Conservation (phyloP, 306 rosid genomes). For the Fragaria ananassa region DNA sequence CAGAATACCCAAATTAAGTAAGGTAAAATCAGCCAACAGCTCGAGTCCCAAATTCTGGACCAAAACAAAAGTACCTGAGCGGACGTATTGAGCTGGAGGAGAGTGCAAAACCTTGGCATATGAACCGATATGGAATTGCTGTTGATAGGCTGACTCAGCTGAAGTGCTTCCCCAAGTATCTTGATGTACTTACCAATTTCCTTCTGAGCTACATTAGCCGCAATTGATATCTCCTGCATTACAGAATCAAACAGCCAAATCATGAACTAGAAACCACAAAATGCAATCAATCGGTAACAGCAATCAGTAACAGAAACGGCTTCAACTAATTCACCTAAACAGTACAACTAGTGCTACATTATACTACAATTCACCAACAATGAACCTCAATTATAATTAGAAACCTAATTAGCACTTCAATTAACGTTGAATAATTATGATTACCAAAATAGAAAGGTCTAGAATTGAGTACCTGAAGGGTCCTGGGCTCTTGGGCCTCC, state of each 20-base stretch:
- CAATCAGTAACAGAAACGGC: not conserved
- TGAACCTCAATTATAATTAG: not conserved
- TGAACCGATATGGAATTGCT: conserved; percentile 95
- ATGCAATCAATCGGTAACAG: not conserved
- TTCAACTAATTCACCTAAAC: not conserved
- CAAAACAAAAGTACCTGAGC: conserved; percentile 68
- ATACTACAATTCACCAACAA: not conserved
- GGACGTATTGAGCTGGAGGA: conserved; percentile 92
- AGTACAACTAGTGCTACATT: not conserved
- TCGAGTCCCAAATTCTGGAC: conserved; percentile 9
- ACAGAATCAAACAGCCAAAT: conserved; percentile 25
- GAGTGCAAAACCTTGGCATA: conserved; percentile 97
- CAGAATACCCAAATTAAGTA: not conserved
- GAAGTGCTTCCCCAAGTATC: conserved; percentile 93
- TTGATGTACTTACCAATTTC: conserved; percentile 96
- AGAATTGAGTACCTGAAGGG: conserved; percentile 60
- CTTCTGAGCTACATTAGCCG: conserved; percentile 90
- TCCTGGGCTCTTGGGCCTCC: conserved; percentile 94
- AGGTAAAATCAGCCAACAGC: conserved; percentile 2
- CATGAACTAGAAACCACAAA: conserved; percentile 14
- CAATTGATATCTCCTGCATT: conserved; percentile 88
- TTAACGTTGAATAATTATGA: not conserved
- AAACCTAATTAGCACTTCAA: not conserved
- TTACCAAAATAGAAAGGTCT: not conserved
- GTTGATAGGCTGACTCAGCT: conserved; percentile 93